phyloP scores from a whole-genome alignment of 73 alveolate species.

The Tetrahymena malaccensis region DNA sequence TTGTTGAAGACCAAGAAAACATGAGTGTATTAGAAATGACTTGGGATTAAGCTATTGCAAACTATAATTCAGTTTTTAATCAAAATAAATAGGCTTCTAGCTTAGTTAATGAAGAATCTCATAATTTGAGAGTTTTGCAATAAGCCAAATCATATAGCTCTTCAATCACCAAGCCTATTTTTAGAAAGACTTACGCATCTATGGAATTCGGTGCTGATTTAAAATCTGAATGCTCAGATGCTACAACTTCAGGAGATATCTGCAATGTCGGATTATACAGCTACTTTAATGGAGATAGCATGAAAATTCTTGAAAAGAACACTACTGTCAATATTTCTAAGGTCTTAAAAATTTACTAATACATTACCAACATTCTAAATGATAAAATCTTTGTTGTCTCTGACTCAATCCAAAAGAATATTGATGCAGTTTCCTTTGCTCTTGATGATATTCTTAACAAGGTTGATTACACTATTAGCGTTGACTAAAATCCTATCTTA shows the following conservation, averaged over 20 bases:
- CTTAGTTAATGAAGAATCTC: not conserved
- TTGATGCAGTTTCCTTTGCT: not conserved
- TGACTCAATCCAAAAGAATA: not conserved
- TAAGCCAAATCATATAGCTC: not conserved
- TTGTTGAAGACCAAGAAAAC: not conserved
- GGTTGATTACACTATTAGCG: not conserved
- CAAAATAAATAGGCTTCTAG: not conserved
- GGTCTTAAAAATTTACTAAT: not conserved
- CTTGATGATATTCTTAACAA: not conserved
- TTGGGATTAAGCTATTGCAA: not conserved
- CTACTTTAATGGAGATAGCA: not conserved
- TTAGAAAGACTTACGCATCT: not conserved
- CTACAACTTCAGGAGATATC: not conserved
- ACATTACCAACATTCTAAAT: not conserved
- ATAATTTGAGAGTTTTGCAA: not conserved
- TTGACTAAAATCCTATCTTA: not conserved
- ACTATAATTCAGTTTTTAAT: not conserved
- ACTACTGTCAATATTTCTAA: not conserved
- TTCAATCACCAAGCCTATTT: not conserved
- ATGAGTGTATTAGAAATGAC: not conserved
- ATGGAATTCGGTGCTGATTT: not conserved
- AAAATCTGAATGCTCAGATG: not conserved
- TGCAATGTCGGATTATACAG: not conserved
- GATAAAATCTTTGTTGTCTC: not conserved
- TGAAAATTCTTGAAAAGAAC: not conserved